Evolutionary conservation across 2,329 filamentous ascomycete genomes (phyloP).

Genomic region (Colletotrichum spinosum): DNA sequence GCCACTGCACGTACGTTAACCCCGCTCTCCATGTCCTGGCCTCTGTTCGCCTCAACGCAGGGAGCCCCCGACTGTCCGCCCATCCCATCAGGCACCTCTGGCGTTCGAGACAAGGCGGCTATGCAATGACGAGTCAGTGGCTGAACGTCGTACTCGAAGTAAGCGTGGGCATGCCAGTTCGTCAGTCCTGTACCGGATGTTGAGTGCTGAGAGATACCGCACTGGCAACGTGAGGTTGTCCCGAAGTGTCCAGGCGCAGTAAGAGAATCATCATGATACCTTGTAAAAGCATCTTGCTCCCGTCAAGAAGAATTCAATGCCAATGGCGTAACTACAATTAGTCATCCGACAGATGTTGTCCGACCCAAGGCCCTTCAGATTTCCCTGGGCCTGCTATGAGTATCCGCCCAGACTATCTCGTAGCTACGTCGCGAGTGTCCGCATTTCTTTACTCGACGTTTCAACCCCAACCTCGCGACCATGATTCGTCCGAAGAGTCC

Average conservation of each 20-base stretch:
- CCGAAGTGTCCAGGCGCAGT: too few species aligned
- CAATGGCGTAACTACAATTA: not conserved
- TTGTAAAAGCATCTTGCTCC: too few species aligned
- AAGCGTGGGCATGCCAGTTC: too few species aligned
- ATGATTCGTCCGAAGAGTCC: constrained; percentile 35
- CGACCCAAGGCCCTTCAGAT: not conserved
- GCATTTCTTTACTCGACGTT: constrained; percentile 18
- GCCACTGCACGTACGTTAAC: constrained; percentile 23
- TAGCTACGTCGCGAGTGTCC: not conserved
- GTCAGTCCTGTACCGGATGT: too few species aligned
- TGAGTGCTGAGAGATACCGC: too few species aligned
- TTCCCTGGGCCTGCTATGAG: not conserved
- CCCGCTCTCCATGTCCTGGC: constrained; percentile 2
- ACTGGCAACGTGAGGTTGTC: too few species aligned
- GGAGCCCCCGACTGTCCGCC: constrained; percentile 6
- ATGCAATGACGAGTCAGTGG: constrained; percentile 27
- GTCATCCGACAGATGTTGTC: not conserved
- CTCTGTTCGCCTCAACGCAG: constrained; percentile 11
- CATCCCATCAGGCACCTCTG: constrained; percentile 14
- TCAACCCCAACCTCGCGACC: constrained; percentile 23
- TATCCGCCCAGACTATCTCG: constrained; percentile 10
- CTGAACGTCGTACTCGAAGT: not conserved
- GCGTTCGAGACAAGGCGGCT: constrained; percentile 25
- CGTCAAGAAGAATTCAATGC: too few species aligned
- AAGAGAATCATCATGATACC: too few species aligned